phyloP scores from a whole-genome alignment of 1,284 basidiomycete species.

The Mycosarcoma mackinlayi region DNA sequence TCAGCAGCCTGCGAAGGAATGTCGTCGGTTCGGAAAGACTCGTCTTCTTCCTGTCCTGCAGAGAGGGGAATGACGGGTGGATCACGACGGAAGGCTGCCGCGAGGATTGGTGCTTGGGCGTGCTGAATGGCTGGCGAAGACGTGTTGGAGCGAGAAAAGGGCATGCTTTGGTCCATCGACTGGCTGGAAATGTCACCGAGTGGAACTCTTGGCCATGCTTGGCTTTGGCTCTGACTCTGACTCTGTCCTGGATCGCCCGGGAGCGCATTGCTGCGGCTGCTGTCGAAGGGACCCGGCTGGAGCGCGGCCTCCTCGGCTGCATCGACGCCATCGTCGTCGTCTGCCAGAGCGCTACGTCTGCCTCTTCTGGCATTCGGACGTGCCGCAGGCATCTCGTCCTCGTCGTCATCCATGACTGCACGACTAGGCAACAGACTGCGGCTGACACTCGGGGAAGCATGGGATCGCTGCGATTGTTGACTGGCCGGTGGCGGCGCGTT shows the following conservation, averaged over 20 bases:
- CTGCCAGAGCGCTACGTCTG: conserved; percentile 33
- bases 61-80: conserved; percentile 17
- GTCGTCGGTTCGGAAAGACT: conserved; percentile 48
- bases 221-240: too few species aligned
- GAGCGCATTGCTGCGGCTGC: conserved; percentile 10
- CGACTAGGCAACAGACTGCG: conserved; percentile 23
- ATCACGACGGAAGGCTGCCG: conserved; percentile 14
- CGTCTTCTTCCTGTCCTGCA: conserved; percentile 30
- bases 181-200: conserved; percentile 46
- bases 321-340: conserved; percentile 45
- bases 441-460: conserved; percentile 21
- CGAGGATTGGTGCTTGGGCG: conserved; percentile 10
- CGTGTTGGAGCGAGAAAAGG: conserved; percentile 30
- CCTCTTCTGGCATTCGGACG: conserved; percentile 20
- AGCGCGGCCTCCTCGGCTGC: conserved; percentile 26
- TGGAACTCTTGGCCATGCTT: conserved; percentile 20
- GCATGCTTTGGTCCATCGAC: conserved; percentile 35
- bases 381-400: conserved; percentile 40
- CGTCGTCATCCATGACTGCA: conserved; percentile 48
- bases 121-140: conserved; percentile 31
- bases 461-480: conserved; percentile 28
- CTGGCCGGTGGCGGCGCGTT: conserved; percentile 49
- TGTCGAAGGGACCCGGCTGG: conserved; percentile 32
- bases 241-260: conserved; percentile 6
- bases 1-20: conserved; percentile 48